A percentile compares a stretch with the other conserved stretches of the same genome.
These are phyloP conservation scores for Sphaerulina vaccinii DNA, from an alignment of 2,329 filamentous ascomycete species.

Conservation along the genomic window DNA sequence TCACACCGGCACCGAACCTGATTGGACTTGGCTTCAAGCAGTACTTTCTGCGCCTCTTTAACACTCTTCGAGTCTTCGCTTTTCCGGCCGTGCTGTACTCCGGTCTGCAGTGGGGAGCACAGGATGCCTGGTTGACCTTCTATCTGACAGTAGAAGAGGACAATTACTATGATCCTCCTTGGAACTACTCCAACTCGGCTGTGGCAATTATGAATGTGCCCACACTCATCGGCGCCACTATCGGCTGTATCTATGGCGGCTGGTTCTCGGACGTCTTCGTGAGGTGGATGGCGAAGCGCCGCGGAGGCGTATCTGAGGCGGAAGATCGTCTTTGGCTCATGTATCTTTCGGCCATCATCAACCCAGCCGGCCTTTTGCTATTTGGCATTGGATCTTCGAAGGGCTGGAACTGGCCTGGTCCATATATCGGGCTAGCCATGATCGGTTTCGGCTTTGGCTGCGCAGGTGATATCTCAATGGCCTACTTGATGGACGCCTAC, in stretches of 20 bases:
- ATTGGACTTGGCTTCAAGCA: slow-evolving; percentile 55
- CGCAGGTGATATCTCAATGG: slow-evolving; percentile 53
- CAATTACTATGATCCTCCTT: slow-evolving; percentile 54
- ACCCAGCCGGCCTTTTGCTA: slow-evolving; percentile 53
- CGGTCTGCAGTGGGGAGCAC: slow-evolving; percentile 59
- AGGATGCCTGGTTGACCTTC: slow-evolving; percentile 61
- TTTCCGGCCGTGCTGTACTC: slow-evolving; percentile 60
- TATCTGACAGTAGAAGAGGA: slow-evolving; percentile 57
- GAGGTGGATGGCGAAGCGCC: slow-evolving; percentile 54
- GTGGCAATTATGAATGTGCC: slow-evolving; percentile 61
- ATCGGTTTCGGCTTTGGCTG: slow-evolving; percentile 62
- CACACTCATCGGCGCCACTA: slow-evolving; percentile 54
- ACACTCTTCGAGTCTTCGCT: slow-evolving; percentile 57
- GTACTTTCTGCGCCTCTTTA: slow-evolving; percentile 53
- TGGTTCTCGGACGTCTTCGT: slow-evolving; percentile 58
- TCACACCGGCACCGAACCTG: slow-evolving; percentile 57
- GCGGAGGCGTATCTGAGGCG: slow-evolving; percentile 55
- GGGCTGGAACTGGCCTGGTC: slow-evolving; percentile 53
- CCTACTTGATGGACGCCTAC: slow-evolving; percentile 57
- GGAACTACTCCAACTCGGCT: slow-evolving; percentile 55
- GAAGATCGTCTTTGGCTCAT: slow-evolving; percentile 56
- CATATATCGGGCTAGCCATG: slow-evolving; percentile 57
- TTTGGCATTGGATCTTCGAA: slow-evolving; percentile 54
- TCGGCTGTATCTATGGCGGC: slow-evolving; percentile 59
- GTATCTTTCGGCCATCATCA: slow-evolving; percentile 51